Conservation (phyloP, 2,329 filamentous ascomycete species). For the Thelonectria discophora region DNA sequence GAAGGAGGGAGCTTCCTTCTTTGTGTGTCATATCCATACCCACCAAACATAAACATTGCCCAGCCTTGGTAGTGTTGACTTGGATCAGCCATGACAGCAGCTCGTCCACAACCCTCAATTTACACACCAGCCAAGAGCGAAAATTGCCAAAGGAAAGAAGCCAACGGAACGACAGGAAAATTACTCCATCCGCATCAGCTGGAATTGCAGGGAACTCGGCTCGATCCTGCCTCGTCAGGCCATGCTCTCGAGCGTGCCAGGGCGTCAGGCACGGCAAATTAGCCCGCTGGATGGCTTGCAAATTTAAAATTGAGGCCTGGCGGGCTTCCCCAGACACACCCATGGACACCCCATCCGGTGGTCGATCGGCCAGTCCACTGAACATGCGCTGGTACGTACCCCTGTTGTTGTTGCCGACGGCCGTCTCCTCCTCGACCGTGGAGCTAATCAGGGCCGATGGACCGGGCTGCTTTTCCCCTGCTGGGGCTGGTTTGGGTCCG, state of each 20-base stretch:
- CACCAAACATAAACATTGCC: too few relatives aligned
- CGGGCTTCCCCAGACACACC: constrained; percentile 43
- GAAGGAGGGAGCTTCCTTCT: not conserved
- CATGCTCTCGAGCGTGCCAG: constrained; percentile 14
- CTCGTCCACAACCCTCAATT: not conserved
- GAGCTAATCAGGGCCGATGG: constrained; percentile 36
- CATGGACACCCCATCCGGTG: constrained; percentile 24
- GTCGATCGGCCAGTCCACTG: constrained; percentile 37
- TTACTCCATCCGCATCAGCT: constrained; percentile 35
- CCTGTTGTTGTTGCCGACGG: constrained; percentile 15
- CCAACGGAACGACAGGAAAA: constrained; percentile 2
- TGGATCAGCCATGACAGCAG: not conserved
- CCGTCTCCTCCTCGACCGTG: constrained; percentile 20
- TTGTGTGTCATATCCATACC: too few relatives aligned
- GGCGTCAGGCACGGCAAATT: constrained; percentile 39
- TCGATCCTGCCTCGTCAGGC: constrained; percentile 31
- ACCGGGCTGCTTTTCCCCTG: constrained; percentile 31
- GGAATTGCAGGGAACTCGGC: constrained; percentile 36
- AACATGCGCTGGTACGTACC: constrained; percentile 8
- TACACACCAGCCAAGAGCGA: not conserved
- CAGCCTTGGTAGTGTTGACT: too few relatives aligned
- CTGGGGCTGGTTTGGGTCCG: constrained; percentile 21
- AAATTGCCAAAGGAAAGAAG: not conserved
- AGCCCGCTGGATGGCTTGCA: constrained; percentile 43
- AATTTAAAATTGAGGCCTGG: constrained; percentile 44